phyloP scores from a whole-genome alignment of 78 protist genomes.

The Polysphondylium violaceum region DNA sequence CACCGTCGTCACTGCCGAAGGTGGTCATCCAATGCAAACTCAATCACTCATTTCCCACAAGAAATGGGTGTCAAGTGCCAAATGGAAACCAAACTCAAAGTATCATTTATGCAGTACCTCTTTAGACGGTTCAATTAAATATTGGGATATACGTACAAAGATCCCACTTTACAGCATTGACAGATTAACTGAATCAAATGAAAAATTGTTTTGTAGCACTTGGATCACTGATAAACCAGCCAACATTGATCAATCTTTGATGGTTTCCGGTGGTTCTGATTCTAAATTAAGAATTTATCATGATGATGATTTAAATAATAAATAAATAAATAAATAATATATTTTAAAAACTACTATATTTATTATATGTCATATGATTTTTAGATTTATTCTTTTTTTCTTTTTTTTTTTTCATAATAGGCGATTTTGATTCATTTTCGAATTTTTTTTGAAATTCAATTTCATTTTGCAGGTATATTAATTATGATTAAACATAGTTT shows the following conservation, averaged over 20 bases:
- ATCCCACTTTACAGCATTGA: conserved; percentile 55
- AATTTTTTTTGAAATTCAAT: background rate
- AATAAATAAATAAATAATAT: background rate
- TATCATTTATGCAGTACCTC: conserved; percentile 41
- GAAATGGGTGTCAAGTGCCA: conserved; percentile 55
- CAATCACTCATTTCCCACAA: conserved; percentile 65
- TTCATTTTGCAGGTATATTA: background rate
- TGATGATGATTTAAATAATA: conserved; percentile 10
- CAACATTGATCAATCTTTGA: conserved; percentile 1
- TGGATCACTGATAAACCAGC: background rate
- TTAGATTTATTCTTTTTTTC: background rate
- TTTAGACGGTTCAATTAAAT: conserved; percentile 79
- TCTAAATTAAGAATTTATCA: conserved; percentile 60
- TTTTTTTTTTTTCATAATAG: background rate
- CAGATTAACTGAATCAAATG: conserved; percentile 7
- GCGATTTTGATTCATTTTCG: background rate
- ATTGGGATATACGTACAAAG: conserved; percentile 84
- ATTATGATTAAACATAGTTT: background rate
- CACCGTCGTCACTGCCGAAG: background rate
- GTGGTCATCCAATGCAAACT: background rate
- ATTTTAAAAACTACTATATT: no score
- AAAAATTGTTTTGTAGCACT: conserved; percentile 33
- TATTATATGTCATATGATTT: no score
- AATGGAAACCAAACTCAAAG: conserved; percentile 61
- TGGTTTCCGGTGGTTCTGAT: conserved; percentile 75